A percentile compares a stretch with the other conserved stretches of the same genome.
These are phyloP conservation scores for Thinopyrum elongatum DNA, from an alignment of 176 grass and related monocot species.

Conservation along the genomic window DNA sequence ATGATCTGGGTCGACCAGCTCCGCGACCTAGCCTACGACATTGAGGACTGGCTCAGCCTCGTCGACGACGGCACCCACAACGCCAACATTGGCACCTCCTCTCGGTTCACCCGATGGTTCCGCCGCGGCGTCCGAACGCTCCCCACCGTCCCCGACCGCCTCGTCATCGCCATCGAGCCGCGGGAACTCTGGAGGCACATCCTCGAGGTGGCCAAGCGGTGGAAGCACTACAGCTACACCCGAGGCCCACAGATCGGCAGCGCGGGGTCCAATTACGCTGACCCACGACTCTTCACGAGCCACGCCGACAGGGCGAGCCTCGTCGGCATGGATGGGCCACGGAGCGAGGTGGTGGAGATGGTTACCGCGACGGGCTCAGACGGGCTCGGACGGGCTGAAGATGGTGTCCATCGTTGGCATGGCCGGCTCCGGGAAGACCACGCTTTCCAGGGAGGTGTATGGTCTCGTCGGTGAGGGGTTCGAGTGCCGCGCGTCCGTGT, in stretches of 20 bases:
- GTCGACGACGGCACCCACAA: too few relatives aligned
- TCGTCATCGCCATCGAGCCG: constrained; percentile 20
- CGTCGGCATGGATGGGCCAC: not conserved
- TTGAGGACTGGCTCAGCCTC: too few relatives aligned
- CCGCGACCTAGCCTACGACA: too few relatives aligned
- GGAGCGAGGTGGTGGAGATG: not conserved
- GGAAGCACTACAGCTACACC: constrained; percentile 13
- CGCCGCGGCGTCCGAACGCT: too few relatives aligned
- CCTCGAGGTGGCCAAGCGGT: constrained; percentile 7
- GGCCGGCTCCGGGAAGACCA: constrained; percentile 44
- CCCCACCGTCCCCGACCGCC: not conserved
- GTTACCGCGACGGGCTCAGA: too few relatives aligned
- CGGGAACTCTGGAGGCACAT: constrained; percentile 18
- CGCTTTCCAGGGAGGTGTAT: constrained; percentile 10
- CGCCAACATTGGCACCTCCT: too few relatives aligned
- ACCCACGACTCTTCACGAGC: not conserved
- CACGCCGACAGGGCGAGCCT: not conserved
- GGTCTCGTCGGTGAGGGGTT: not conserved
- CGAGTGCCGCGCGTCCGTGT: not conserved
- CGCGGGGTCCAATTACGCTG: not conserved
- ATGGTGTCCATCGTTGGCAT: constrained; percentile 30
- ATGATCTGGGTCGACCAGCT: too few relatives aligned
- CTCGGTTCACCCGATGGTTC: too few relatives aligned
- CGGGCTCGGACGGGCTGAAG: not conserved
- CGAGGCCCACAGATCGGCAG: not conserved